phyloP scores from a whole-genome alignment of 1,284 basidiomycete species.

The Mycena sp. region DNA sequence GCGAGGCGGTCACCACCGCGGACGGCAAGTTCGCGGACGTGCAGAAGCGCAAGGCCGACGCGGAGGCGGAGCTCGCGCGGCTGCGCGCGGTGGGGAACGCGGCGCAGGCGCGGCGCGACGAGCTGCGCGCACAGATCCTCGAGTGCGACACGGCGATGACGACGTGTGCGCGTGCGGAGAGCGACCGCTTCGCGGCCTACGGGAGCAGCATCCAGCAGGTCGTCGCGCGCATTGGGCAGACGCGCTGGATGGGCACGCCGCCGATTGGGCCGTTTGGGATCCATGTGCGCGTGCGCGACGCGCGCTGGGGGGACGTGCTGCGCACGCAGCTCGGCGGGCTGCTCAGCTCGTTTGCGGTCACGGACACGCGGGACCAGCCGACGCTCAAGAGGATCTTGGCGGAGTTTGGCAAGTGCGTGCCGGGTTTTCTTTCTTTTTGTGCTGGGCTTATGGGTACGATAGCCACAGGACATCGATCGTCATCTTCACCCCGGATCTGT shows the following conservation, averaged over 20 bases:
- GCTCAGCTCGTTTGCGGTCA: constrained; percentile 84
- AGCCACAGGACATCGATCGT: constrained; percentile 62
- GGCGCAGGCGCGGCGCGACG: constrained; percentile 48
- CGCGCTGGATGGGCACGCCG: constrained; percentile 70
- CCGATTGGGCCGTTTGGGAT: constrained; percentile 92
- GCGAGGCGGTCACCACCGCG: constrained; percentile 44
- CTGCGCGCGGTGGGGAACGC: constrained; percentile 55
- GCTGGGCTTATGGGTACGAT: constrained; percentile 21
- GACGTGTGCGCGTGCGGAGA: constrained; percentile 16
- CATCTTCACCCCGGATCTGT: constrained; percentile 75
- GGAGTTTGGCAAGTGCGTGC: constrained; percentile 63
- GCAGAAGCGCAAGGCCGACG: constrained; percentile 40
- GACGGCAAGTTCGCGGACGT: constrained; percentile 48
- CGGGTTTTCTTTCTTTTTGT: background rate
- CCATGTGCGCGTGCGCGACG: constrained; percentile 82
- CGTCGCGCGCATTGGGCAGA: constrained; percentile 62
- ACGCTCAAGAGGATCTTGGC: constrained; percentile 72
- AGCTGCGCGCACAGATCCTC: background rate
- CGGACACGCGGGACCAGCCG: constrained; percentile 73
- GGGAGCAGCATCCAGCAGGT: constrained; percentile 72
- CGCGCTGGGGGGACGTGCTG: constrained; percentile 73
- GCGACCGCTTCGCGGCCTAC: constrained; percentile 59
- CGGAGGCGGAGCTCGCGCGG: constrained; percentile 46
- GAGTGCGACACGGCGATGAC: constrained; percentile 9
- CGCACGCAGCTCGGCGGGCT: constrained; percentile 69